These are phyloP conservation scores for Urtica urens DNA, from an alignment of 306 rosid genomes.

Conservation along the genomic window DNA sequence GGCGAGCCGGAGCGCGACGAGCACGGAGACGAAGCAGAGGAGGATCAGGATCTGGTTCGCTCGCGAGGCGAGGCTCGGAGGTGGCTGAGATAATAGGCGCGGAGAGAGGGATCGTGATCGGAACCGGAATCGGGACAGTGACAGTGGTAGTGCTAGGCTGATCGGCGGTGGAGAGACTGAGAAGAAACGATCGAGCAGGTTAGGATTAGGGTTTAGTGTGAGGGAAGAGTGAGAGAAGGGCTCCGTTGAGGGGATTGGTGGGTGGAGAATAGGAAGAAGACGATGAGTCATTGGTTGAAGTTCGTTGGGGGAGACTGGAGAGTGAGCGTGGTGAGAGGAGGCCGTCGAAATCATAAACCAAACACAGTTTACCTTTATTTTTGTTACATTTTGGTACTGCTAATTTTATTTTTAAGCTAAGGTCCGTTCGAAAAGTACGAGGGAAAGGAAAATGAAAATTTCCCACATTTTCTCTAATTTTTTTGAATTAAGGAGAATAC, in stretches of 20 bases:
- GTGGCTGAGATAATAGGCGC: not conserved
- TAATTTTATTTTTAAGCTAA: no score
- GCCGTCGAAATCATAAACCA: not conserved
- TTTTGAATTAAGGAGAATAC: no score
- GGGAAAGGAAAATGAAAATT: no score
- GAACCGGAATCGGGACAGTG: slow-evolving; percentile 1
- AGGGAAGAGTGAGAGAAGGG: not conserved
- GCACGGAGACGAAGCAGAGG: slow-evolving; percentile 5
- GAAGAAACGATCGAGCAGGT: not conserved
- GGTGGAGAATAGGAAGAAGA: not conserved
- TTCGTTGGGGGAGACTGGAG: slow-evolving; percentile 3
- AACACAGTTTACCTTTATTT: no score
- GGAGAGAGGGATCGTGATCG: slow-evolving; percentile 9
- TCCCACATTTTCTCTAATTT: no score
- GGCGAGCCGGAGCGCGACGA: slow-evolving; percentile 15
- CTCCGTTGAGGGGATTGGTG: no score
- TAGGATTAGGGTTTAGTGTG: not conserved
- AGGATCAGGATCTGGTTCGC: slow-evolving; percentile 8
- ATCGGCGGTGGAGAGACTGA: not conserved
- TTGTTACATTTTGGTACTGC: no score
- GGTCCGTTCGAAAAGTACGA: no score
- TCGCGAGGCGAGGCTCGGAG: not conserved
- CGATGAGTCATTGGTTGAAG: no score
- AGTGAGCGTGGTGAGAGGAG: not conserved
- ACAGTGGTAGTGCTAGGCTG: no score